A percentile compares a stretch with the other conserved stretches of the same genome.
phyloP scores from a whole-genome alignment of 768 basidiomycete species.

The Epithele typhae region DNA sequence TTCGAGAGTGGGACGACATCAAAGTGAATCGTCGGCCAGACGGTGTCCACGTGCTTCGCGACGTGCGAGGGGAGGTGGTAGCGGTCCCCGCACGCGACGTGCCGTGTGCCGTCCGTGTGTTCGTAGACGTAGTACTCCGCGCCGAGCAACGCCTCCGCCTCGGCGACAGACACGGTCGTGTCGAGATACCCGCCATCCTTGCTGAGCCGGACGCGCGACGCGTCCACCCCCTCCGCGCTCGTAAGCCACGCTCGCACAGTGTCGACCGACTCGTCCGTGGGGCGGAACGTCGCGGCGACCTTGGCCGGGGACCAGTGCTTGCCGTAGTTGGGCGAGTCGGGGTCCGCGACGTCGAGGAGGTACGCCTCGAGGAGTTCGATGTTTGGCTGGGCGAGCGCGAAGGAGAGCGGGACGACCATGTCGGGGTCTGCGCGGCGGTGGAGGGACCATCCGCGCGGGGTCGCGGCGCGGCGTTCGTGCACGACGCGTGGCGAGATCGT shows the following conservation, averaged over 20 bases:
- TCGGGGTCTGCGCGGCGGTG: conserved; percentile 13
- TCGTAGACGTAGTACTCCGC: conserved; percentile 56
- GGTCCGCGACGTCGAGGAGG: conserved; percentile 46
- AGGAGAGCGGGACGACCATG: conserved; percentile 40
- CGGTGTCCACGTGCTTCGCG: conserved; percentile 55
- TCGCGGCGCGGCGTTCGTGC: no score
- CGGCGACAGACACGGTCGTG: conserved; percentile 34
- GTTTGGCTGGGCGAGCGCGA: conserved; percentile 45
- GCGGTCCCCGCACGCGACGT: conserved; percentile 52
- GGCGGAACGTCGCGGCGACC: conserved; percentile 43
- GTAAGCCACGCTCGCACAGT: no score
- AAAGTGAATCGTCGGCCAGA: conserved; percentile 72
- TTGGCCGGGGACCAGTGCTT: conserved; percentile 43
- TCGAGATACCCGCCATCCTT: conserved; percentile 40
- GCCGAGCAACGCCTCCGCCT: conserved; percentile 39
- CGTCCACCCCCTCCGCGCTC: no score
- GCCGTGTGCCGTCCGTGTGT: conserved; percentile 43
- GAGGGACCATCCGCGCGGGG: neutral
- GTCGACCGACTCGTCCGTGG: conserved; percentile 36
- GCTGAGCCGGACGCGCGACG: conserved; percentile 34
- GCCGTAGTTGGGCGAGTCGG: conserved; percentile 46
- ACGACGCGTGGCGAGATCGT: no score
- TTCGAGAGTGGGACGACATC: conserved; percentile 12
- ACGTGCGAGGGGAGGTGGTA: conserved; percentile 62
- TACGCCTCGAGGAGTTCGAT: conserved; percentile 40